Base-by-base conservation (phyloP, 495 filamentous ascomycete species). In the Hypoxylon intermedium region DNA sequence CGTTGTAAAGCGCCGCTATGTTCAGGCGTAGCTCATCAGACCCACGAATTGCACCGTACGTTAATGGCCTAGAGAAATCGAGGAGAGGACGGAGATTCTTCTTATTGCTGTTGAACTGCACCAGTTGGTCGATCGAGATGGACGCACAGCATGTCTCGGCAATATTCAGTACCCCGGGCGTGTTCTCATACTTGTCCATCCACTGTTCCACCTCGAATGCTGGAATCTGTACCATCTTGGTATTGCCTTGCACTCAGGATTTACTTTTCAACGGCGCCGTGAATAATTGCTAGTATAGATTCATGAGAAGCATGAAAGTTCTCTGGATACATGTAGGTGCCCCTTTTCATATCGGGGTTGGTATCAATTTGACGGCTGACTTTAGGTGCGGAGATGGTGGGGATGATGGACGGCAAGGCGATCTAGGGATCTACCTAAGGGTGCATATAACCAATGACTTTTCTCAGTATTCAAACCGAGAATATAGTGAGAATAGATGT, bases 101-200 rank as follows among this genome's bases (percentile, higher is more conserved):
- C 20, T 5, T 82, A 80, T 61, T 82, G 75, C 48, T 85, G 79
- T 54, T 77, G 86, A 30, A 91, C 68, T 31, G 77, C 2, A 76
- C 76, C 2, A 96, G 82, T 19, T 93, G 84, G 26, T 88, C 78
- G 36, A 96, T 74, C 0, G 92, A 96, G 13, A 96, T 80, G 6
- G 90, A 92, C 11, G 89, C 86, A 37, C 83, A 87, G 72, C 92
- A 97, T 1, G 92, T 94, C 72, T 97, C 92, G 57, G 91, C 91
- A 42, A 92, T 83, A 70, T 96, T 95, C 70, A 92, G 83, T 23
- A 88, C 87, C 11, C 85, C 86, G 0, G 77, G 79, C 3, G 81
- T 87, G 6, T 70, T 82, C 64, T 97, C 91, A 72, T 92, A 86
- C 47, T 82, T 76, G 79, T 94, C 89, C 92, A 97, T 96, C 91